Evolutionary conservation across 2,329 filamentous ascomycete genomes (phyloP).

Genomic region (Aureobasidium sp.): DNA sequence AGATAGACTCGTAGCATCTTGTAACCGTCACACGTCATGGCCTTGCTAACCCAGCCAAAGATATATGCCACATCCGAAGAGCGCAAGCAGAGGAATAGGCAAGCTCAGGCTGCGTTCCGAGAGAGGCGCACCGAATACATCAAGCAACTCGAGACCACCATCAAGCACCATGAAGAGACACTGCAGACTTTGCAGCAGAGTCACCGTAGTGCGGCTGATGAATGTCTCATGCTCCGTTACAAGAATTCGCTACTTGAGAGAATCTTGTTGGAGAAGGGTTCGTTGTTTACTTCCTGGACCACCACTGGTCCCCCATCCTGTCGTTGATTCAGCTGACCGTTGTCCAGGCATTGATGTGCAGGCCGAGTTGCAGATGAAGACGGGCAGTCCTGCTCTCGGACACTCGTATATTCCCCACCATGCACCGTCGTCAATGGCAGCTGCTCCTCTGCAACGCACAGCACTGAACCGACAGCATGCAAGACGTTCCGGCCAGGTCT

Average conservation of each 20-base stretch:
- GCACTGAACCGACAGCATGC: conserved; percentile 66
- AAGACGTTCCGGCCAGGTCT: conserved; percentile 30
- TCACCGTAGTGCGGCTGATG: conserved; percentile 88
- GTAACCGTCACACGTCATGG: conserved; percentile 17
- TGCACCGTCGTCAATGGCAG: conserved; percentile 32
- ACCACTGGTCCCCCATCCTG: background rate
- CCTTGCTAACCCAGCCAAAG: conserved; percentile 47
- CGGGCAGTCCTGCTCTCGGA: conserved; percentile 72
- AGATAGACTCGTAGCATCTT: conserved; percentile 13
- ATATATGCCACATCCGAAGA: conserved; percentile 99
- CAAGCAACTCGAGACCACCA: conserved; percentile 95
- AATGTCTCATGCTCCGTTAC: conserved; percentile 96
- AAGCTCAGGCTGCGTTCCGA: conserved; percentile 94
- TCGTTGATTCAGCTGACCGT: background rate
- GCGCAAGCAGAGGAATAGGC: conserved; percentile 92
- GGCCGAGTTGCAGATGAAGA: conserved; percentile 88
- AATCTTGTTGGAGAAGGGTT: conserved; percentile 92
- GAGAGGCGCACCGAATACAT: conserved; percentile 98
- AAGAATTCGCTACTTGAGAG: conserved; percentile 96
- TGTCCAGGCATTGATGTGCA: conserved; percentile 85
- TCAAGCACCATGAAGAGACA: conserved; percentile 93
- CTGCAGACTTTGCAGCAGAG: conserved; percentile 88
- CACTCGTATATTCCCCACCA: conserved; percentile 56
- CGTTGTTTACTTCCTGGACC: conserved; percentile 16
- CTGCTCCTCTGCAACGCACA: conserved; percentile 70